phyloP scores from a whole-genome alignment of 768 basidiomycete genomes.

The Podaxis carcinomalis region DNA sequence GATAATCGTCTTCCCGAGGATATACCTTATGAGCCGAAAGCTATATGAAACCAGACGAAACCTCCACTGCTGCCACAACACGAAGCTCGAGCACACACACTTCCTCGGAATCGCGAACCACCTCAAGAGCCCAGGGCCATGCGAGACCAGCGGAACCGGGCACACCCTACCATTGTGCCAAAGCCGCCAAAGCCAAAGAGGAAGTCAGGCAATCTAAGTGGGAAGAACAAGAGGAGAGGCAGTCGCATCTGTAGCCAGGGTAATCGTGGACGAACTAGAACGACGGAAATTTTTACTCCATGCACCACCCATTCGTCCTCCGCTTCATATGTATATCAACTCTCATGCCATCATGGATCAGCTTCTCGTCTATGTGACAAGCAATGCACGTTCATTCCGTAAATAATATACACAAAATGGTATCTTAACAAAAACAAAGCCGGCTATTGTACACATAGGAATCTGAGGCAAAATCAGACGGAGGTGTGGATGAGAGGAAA shows the following conservation, averaged over 20 bases:
- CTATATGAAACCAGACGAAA: background rate
- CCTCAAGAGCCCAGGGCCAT: background rate
- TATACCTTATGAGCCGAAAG: background rate
- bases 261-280: background rate
- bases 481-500: background rate
- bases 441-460: background rate
- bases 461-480: background rate
- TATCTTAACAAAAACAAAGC: background rate
- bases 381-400: too few relatives aligned
- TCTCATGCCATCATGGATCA: too few relatives aligned
- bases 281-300: background rate
- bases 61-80: background rate
- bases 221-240: background rate
- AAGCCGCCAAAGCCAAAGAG: background rate
- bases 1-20: background rate
- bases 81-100: background rate
- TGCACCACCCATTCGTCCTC: too few relatives aligned
- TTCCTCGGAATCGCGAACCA: background rate
- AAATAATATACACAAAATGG: background rate
- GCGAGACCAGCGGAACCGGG: background rate
- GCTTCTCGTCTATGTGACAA: too few relatives aligned
- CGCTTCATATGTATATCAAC: too few relatives aligned
- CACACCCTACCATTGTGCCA: background rate
- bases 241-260: too few relatives aligned
- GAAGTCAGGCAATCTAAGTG: background rate